Conservation (phyloP, 208 protist genomes). For the Leishmania arabica region DNA sequence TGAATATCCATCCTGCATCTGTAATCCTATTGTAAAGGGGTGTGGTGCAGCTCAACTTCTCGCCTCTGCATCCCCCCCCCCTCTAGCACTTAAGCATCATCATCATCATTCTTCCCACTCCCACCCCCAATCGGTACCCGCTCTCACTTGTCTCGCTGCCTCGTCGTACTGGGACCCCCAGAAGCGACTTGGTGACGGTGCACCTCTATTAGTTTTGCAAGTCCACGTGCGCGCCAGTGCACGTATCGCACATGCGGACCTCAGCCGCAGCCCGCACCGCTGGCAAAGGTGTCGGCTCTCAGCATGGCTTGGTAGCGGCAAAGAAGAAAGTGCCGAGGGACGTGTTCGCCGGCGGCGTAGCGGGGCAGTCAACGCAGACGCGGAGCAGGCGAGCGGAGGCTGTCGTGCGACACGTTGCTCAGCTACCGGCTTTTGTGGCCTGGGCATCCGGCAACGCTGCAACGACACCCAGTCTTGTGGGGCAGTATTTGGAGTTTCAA, state of each 20-base stretch:
- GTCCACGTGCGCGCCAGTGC: background rate
- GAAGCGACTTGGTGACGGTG: background rate
- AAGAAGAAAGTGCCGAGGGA: constrained; percentile 4
- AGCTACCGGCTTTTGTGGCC: constrained; percentile 23
- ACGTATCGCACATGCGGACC: background rate
- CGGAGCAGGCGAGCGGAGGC: constrained; percentile 16
- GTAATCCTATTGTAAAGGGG: background rate
- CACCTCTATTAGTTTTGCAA: background rate
- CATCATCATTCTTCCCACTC: background rate
- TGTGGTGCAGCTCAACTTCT: background rate
- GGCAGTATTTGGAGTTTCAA: constrained; percentile 21
- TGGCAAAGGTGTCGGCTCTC: background rate
- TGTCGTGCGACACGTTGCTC: constrained; percentile 21
- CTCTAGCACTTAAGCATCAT: background rate
- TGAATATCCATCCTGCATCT: background rate
- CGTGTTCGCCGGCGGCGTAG: background rate
- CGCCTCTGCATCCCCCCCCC: background rate
- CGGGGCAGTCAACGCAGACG: background rate
- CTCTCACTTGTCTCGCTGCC: background rate
- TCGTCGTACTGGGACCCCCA: background rate
- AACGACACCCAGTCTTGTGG: constrained; percentile 10
- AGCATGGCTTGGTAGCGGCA: background rate
- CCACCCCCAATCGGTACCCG: background rate
- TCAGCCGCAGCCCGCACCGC: background rate
- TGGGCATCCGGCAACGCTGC: constrained; percentile 4